Percentiles rank a stretch among this genome's conserved stretches.
Conservation (phyloP, 2,329 filamentous ascomycete species). For the Cadophora luteo-olivacea region DNA sequence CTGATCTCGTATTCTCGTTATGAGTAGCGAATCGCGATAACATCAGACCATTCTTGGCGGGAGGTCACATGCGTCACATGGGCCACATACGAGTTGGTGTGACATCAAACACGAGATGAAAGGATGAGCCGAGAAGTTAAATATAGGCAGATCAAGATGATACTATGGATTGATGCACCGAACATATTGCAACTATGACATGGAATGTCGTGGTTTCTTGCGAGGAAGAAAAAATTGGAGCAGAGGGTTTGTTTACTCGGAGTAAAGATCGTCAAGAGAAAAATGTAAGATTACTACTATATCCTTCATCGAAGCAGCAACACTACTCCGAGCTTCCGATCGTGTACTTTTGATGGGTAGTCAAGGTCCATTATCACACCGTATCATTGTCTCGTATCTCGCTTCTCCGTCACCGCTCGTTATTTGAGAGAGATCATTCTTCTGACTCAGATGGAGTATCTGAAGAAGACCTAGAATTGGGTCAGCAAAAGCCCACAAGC, state of each 20-base stretch:
- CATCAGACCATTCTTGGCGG: background rate
- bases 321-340: too few relatives aligned
- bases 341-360: too few relatives aligned
- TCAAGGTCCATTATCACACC: too few relatives aligned
- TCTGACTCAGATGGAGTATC: slow-evolving; percentile 19
- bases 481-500: background rate
- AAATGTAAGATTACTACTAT: too few relatives aligned
- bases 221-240: too few relatives aligned
- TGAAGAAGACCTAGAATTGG: slow-evolving; percentile 23
- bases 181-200: too few relatives aligned
- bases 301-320: too few relatives aligned
- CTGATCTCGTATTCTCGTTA: background rate
- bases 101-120: background rate
- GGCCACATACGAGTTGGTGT: slow-evolving; percentile 10
- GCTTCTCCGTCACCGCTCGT: background rate
- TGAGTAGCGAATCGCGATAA: background rate
- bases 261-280: too few relatives aligned
- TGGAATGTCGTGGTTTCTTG: too few relatives aligned
- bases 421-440: background rate
- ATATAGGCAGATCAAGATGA: background rate
- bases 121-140: background rate
- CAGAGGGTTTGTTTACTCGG: too few relatives aligned
- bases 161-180: background rate
- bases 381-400: background rate
- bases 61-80: background rate